A percentile compares a stretch with the other conserved stretches of the same genome.
These are phyloP conservation scores for Penicillium sclerotigenum DNA, from an alignment of 2,329 filamentous ascomycete species.

Conservation along the genomic window DNA sequence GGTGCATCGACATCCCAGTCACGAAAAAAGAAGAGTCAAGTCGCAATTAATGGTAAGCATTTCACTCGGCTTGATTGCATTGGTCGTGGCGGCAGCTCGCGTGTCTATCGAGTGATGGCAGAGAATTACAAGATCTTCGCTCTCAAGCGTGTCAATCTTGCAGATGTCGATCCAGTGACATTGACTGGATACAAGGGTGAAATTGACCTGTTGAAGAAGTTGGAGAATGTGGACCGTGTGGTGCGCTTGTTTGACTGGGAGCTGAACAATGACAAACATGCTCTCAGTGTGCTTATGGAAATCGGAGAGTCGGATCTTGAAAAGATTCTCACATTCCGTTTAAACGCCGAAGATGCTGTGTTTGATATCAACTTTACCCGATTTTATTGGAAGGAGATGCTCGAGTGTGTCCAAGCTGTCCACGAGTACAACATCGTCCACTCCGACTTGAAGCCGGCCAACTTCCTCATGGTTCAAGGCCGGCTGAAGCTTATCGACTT, in stretches of 20 bases:
- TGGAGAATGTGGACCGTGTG: slow-evolving; percentile 82
- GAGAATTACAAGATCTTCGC: slow-evolving; percentile 96
- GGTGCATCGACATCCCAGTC: slow-evolving; percentile 73
- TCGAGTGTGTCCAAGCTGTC: slow-evolving; percentile 87
- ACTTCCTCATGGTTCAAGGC: slow-evolving; percentile 90
- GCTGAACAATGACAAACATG: slow-evolving; percentile 86
- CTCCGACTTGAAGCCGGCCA: slow-evolving; percentile 93
- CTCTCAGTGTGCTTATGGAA: slow-evolving; percentile 91
- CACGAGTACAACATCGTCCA: slow-evolving; percentile 92
- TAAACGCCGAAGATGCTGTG: slow-evolving; percentile 67
- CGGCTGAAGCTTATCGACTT: slow-evolving; percentile 96
- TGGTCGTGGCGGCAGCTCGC: slow-evolving; percentile 86
- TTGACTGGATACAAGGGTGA: slow-evolving; percentile 90
- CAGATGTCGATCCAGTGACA: slow-evolving; percentile 79
- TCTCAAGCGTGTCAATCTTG: slow-evolving; percentile 85
- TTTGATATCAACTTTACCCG: slow-evolving; percentile 89
- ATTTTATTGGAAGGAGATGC: slow-evolving; percentile 99
- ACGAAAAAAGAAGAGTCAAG: slow-evolving; percentile 73
- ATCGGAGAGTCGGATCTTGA: slow-evolving; percentile 93
- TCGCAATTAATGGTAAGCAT: slow-evolving; percentile 84
- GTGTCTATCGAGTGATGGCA: slow-evolving; percentile 94
- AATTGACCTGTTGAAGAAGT: slow-evolving; percentile 81
- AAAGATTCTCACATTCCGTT: slow-evolving; percentile 70
- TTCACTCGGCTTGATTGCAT: slow-evolving; percentile 89
- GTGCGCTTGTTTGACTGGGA: slow-evolving; percentile 90